Evolutionary conservation across 1,139 yeast genomes (phyloP), one percentile per base, ranked within the genome.

Genomic region (Sugiyamaella sp.): DNA sequence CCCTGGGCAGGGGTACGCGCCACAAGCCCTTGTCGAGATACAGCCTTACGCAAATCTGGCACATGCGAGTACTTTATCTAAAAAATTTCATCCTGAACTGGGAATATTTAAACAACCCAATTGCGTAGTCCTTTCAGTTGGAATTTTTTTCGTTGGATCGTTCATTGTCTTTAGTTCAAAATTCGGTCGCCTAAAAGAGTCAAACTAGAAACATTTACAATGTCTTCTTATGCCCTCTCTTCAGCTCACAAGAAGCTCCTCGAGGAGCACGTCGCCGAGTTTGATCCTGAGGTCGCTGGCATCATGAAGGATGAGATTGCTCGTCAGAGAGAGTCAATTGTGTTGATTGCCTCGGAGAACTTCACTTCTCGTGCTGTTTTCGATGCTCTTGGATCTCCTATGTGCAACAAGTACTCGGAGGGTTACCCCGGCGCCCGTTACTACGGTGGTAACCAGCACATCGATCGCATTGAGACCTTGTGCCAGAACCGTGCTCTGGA

Each of bases 351-450:
- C 38, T 86, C 96, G 32, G 98, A 91, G 73, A 91, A 91, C 74
- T 89, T 90, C 76, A 91, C 98, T 53, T 89, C 97, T 48, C 86
- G 84, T 70, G 90, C 97, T 20, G 98, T 91, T 25, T 87, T 91
- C 85, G 96, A 91, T 68, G 80, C 91, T 49, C 80, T 91, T 67
- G 97, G 98, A 56, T 86, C 97, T 17, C 96, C 89, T 73, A 89
- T 91, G 96, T 95, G 89, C 74, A 91, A 91, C 81, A 91, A 91
- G 79, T 91, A 91, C 75, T 89, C 97, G n/a, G 98, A 91, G 76
- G 97, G 97, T 57, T 91, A 91, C 74, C 98, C 98, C 49, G 97
- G 97, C 60, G 97, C 90, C 66, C 84, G 98, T 72, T 91, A 91
- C 76, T 91, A 91, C 68, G 98, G 98, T 71, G 98, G 98, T 71